Evolutionary conservation across 1,284 basidiomycete genomes (phyloP), one percentile per base, ranked within the genome.

Genomic region (Testicularia cyperi): DNA sequence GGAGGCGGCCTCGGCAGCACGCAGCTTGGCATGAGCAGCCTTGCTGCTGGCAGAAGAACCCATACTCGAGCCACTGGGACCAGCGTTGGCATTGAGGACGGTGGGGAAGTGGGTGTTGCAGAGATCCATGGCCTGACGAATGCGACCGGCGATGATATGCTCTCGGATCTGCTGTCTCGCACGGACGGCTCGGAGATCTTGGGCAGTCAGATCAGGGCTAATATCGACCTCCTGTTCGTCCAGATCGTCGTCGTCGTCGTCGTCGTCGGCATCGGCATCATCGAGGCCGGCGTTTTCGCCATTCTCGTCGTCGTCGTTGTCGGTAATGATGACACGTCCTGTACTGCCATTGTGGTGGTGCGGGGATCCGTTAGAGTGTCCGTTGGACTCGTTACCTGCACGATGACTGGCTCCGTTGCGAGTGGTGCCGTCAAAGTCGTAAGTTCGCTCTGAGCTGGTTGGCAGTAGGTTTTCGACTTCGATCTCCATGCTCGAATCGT

Each of bases 51-150:
- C 44, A 2, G 39, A 41, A n/a, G 27, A 23, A 23, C 28, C 26
- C 4, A 20, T 22, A 6, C 14, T 26, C 3, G 15, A 21, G 9
- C 28, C 38, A 24, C 28, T 14, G 9, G 30, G 13, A 10, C 20
- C 14, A 8, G 28, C 33, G 25, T 27, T 23, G 22, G 44, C 42
- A 34, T 66, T 60, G 44, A 75, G 65, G 15, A 72, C 70, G 10
- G 54, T 51, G 8, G 73, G 70, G 44, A 75, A 75, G 27, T 66
- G 49, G 24, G 78, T 72, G 57, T 88, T 82, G 34, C 90, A 79
- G 30, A 86, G 79, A 7, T 78, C 79, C 22, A 81, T 85, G 2
- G 89, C 88, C 30, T 84, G 82, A 40, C 84, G 83, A 23, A 91
- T 82, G 21, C 80, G 80, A 8, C 90, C 90, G 0, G 81, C 81